phyloP scores from a whole-genome alignment of 2,329 filamentous ascomycete species.

The Diplodia scrobiculata region DNA sequence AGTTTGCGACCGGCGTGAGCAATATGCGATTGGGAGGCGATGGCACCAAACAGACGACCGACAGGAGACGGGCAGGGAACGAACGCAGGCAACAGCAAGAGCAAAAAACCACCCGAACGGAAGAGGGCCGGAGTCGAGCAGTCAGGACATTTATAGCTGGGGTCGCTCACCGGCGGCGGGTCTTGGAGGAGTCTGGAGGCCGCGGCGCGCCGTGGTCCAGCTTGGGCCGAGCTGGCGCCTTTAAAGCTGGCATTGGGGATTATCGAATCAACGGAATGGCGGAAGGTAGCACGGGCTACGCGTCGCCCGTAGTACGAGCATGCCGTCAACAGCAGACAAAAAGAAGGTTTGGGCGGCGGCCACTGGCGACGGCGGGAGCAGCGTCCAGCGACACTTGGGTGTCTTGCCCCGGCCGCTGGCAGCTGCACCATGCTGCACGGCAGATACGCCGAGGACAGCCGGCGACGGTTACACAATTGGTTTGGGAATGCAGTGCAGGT shows the following conservation, averaged over 20 bases:
- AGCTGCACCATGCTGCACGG: background rate
- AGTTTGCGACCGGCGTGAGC: constrained; percentile 11
- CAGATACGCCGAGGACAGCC: constrained; percentile 7
- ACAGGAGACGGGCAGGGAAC: background rate
- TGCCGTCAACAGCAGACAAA: constrained; percentile 6
- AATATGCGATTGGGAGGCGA: constrained; percentile 12
- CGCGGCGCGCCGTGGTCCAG: background rate
- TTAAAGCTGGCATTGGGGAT: constrained; percentile 13
- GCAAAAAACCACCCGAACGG: constrained; percentile 16
- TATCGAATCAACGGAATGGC: constrained; percentile 14
- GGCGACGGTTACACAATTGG: constrained; percentile 11
- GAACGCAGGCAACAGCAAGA: constrained; percentile 17
- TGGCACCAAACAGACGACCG: background rate
- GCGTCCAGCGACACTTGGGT: background rate
- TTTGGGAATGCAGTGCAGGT: constrained; percentile 18
- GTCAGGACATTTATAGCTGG: background rate
- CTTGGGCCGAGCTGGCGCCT: background rate
- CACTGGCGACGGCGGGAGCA: background rate
- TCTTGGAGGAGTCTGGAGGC: background rate
- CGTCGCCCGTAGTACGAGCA: constrained; percentile 10
- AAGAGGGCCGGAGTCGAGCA: background rate
- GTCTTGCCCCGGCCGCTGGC: background rate
- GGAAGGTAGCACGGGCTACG: constrained; percentile 12
- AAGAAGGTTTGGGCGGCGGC: constrained; percentile 12
- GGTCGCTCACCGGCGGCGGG: background rate